A percentile compares a stretch with the other conserved stretches of the same genome.
Evolutionary conservation across 2,329 filamentous ascomycete species (phyloP).

Genomic region (Phaeosphaeria sp.): DNA sequence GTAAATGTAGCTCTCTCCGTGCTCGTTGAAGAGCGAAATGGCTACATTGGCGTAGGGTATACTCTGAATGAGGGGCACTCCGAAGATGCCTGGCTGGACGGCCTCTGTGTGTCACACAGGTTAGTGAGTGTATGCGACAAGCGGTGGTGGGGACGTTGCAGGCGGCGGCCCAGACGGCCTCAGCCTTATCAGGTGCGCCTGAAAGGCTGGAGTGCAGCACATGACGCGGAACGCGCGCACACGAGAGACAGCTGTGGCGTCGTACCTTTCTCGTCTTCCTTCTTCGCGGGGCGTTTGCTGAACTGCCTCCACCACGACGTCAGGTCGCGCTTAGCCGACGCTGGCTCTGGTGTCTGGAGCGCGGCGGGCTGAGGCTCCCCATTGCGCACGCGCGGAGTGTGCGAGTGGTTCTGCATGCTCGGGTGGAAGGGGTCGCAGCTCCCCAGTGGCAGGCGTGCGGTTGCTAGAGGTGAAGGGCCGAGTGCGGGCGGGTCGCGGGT

Average conservation of each 20-base stretch:
- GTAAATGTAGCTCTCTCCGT: slow-evolving; percentile 95
- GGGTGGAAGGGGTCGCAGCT: slow-evolving; percentile 35
- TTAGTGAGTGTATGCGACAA: slow-evolving; percentile 31
- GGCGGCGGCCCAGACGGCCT: slow-evolving; percentile 17
- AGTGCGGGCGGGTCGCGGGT: slow-evolving; percentile 25
- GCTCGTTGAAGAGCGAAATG: slow-evolving; percentile 91
- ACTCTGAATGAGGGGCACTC: slow-evolving; percentile 88
- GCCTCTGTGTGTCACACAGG: slow-evolving; percentile 33
- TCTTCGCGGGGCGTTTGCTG: slow-evolving; percentile 68
- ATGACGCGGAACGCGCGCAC: slow-evolving; percentile 5
- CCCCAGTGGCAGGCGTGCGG: slow-evolving; percentile 24
- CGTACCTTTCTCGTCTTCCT: slow-evolving; percentile 68
- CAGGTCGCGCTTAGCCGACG: slow-evolving; percentile 84
- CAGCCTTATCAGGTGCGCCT: slow-evolving; percentile 21
- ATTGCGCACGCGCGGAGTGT: slow-evolving; percentile 52
- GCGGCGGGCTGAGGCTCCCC: slow-evolving; percentile 52
- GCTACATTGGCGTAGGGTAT: slow-evolving; percentile 98
- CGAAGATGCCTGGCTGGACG: slow-evolving; percentile 80
- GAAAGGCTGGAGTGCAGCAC: slow-evolving; percentile 7
- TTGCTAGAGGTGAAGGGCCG: slow-evolving; percentile 20
- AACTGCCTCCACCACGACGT: slow-evolving; percentile 98
- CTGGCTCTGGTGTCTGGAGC: slow-evolving; percentile 65
- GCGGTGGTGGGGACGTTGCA: slow-evolving; percentile 18
- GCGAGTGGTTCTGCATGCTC: slow-evolving; percentile 42
- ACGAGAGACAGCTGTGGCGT: slow-evolving; percentile 3